Evolutionary conservation across 2,329 filamentous ascomycete genomes (phyloP), one percentile per base, ranked within the genome.

Genomic region (Colletotrichum eleusines): DNA sequence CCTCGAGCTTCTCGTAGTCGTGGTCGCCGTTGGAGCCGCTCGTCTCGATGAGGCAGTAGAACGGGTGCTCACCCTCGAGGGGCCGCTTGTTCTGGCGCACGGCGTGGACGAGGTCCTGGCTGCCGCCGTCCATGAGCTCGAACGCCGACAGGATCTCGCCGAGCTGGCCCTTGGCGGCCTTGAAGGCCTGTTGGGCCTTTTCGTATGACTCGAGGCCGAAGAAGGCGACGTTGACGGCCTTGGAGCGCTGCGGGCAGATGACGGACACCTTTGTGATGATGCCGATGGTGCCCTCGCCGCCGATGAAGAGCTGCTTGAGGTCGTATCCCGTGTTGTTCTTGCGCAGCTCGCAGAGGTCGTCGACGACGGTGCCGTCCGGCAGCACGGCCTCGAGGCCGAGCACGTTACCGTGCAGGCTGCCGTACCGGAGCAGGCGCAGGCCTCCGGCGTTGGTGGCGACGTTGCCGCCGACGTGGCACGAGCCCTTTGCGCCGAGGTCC

Each of bases 251-350:
- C 0, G 96, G 95, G 77, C 95, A 98, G 75, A 95, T 87, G 73
- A 99, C 92, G 4, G 94, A 95, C 46, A 98, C 87, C 57, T 89
- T 95, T 23, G 96, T 99, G 76, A 99, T 93, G 77, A 98, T 92
- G 63, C 96, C 96, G 73, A 98, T 92, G 6, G 96, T 98, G 31
- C 96, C 96, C 81, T 99, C 96, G 40, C 91, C 93, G 55, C 96
- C 96, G 76, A 99, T 97, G 80, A 99, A 98, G 44, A 98, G 88
- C 82, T 98, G 95, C 85, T 98, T 98, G 68, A 98, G 82, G 80
- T 99, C 97, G 82, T 98, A 99, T 35, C 96, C 96, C 2, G 96
- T 99, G 84, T 99, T 99, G 86, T 99, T 98, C 86, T 99, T 99
- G 75, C 96, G 90, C 69, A 99, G 86, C 71, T 89, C 95, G 75